These are phyloP conservation scores for Coemansia sp. DNA, from an alignment of 192 early-diverging fungal genomes.

Conservation along the genomic window DNA sequence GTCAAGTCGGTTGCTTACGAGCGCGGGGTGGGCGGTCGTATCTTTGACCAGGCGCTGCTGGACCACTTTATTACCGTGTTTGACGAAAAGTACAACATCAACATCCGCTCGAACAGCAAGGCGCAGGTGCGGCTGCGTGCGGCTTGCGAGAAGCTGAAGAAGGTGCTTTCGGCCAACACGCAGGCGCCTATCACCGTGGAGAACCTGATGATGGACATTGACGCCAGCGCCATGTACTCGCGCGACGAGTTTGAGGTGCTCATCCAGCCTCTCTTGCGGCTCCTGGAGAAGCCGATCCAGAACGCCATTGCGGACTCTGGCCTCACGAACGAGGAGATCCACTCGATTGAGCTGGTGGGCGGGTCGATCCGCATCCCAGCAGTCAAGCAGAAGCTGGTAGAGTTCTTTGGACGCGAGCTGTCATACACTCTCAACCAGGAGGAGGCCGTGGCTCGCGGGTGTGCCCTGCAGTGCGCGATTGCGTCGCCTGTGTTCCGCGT, in stretches of 20 bases:
- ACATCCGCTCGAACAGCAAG: constrained; percentile 85
- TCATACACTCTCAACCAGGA: constrained; percentile 96
- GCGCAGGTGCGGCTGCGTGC: constrained; percentile 85
- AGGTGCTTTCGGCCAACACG: constrained; percentile 90
- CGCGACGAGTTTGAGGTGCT: constrained; percentile 85
- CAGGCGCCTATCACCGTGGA: constrained; percentile 91
- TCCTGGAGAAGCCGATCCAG: constrained; percentile 69
- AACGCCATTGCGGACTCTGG: constrained; percentile 75
- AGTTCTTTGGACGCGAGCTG: constrained; percentile 86
- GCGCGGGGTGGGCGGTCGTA: constrained; percentile 91
- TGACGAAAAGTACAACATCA: constrained; percentile 93
- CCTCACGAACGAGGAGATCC: constrained; percentile 75
- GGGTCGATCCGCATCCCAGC: constrained; percentile 91
- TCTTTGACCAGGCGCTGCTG: constrained; percentile 88
- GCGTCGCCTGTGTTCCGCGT: constrained; percentile 96
- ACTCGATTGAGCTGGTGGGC: constrained; percentile 93
- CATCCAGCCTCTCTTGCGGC: constrained; percentile 66
- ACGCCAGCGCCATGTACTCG: constrained; percentile 80
- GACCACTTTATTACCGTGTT: constrained; percentile 85
- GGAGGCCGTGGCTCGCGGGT: constrained; percentile 94
- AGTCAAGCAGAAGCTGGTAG: constrained; percentile 85
- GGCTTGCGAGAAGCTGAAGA: constrained; percentile 93
- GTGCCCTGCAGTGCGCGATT: constrained; percentile 96
- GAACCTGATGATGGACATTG: constrained; percentile 93
- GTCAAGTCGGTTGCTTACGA: constrained; percentile 91